Base-by-base conservation (phyloP, 441 rosid species). In the Gossypium laxum region DNA sequence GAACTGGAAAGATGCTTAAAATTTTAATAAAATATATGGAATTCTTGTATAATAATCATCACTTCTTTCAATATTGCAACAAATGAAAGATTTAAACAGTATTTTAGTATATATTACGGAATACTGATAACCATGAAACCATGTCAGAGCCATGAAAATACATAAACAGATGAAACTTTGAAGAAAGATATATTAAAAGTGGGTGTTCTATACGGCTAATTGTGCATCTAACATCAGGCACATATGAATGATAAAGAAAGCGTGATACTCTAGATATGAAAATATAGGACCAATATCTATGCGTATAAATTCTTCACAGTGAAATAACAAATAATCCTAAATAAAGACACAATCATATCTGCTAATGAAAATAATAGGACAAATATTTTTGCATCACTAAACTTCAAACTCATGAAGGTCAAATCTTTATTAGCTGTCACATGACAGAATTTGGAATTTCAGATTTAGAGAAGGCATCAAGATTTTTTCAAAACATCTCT, bases 391-490 rank as follows among this genome's bases (percentile, higher is more conserved):
- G 7, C 34, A 24, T 2, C 28, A 19, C 70, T 14, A 43, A 64
- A 6, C 22, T 66, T 66, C 70, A 47, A 66, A 32, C 50, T 14
- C 14, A 17, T 47, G 55, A 65, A 65, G 38, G 38, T 65, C 56
- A 65, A 45, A 47, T 0, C 48, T 64, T 64, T 24, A n/a, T 43
- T 21, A 21, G 34, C 22, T 45, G 19, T 54, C 17, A 47, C 21
- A 5, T 24, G 28, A 18, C 8, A 51, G 41, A 65, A 8, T 61
- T 34, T 4, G 15, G 41, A 47, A 65, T 45, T 22, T 47, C 34
- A 22, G 21, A 2, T 65, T 24, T 22, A 26, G 7, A 7, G 26
- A 47, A 47, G 70, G 56, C 55, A 47, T 47, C 32, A 47, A 47
- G 55, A 45, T 45, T 5, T 22, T 24, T 22, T 47, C 11, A 24